Conservation (phyloP, 805 yeast species). For the Schwanniomyces pseudopolymorphus region DNA sequence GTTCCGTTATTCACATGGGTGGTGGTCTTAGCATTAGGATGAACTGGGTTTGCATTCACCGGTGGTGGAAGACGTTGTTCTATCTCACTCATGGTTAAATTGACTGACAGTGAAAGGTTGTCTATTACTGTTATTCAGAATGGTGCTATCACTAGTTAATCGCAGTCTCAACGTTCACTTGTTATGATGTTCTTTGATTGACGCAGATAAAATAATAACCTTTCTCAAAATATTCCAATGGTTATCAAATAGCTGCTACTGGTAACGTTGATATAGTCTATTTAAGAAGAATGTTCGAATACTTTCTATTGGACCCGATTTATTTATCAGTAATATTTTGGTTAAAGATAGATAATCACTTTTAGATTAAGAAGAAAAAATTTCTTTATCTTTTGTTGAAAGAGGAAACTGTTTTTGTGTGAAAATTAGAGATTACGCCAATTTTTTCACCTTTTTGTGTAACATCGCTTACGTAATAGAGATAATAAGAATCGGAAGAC, state of each 20-base stretch:
- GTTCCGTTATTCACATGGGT: conserved; percentile 58
- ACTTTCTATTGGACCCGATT: background rate
- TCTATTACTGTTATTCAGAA: background rate
- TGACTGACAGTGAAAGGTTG: background rate
- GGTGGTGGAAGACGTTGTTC: conserved; percentile 14
- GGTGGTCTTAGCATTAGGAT: conserved; percentile 65
- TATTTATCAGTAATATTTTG: background rate
- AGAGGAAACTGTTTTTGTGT: conserved; percentile 6
- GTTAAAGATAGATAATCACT: background rate
- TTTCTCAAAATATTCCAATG: background rate
- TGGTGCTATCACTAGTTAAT: background rate
- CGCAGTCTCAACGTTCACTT: background rate
- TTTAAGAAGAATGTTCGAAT: background rate
- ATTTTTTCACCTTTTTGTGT: conserved; percentile 1
- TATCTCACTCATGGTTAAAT: conserved; percentile 15
- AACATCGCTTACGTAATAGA: conserved; percentile 4
- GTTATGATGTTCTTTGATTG: background rate
- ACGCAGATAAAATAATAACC: background rate
- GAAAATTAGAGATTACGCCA: conserved; percentile 8
- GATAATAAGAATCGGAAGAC: conserved; percentile 3
- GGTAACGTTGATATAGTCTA: background rate
- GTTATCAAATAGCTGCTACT: background rate
- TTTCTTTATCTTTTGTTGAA: conserved; percentile 3
- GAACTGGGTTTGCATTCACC: conserved; percentile 33
- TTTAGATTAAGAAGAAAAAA: conserved; percentile 3